These are phyloP conservation scores for Verticillium klebahnii DNA, from an alignment of 2,329 filamentous ascomycete genomes.

Conservation along the genomic window DNA sequence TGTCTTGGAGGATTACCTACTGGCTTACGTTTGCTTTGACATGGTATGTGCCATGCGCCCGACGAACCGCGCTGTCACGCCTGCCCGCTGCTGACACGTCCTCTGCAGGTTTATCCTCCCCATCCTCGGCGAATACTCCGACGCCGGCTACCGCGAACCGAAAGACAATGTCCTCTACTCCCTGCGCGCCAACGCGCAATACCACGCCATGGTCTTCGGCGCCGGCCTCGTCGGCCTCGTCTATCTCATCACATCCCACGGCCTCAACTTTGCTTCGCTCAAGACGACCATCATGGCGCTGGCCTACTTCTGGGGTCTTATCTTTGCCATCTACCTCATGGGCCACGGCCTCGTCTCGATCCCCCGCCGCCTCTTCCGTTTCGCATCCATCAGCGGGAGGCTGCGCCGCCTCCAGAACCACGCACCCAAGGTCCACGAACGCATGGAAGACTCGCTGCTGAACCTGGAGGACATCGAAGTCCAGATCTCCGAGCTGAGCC, in stretches of 20 bases:
- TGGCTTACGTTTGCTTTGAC: constrained; percentile 95
- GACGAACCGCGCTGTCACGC: neutral
- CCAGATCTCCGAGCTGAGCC: constrained; percentile 73
- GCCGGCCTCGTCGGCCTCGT: constrained; percentile 67
- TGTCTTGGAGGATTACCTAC: constrained; percentile 92
- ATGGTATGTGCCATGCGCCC: constrained; percentile 61
- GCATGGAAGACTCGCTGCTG: constrained; percentile 77
- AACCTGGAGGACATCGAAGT: constrained; percentile 76
- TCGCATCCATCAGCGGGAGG: constrained; percentile 70
- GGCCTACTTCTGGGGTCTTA: constrained; percentile 88
- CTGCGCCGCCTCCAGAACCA: constrained; percentile 71
- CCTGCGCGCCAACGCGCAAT: constrained; percentile 79
- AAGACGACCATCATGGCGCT: constrained; percentile 89
- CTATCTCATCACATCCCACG: constrained; percentile 78
- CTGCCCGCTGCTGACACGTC: constrained; percentile 4
- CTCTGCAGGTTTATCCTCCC: constrained; percentile 75
- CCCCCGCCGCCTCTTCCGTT: constrained; percentile 73
- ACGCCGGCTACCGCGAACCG: constrained; percentile 87
- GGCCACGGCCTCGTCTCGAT: constrained; percentile 93
- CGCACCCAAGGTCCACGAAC: constrained; percentile 80
- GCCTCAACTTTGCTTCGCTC: constrained; percentile 65
- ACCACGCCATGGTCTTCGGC: constrained; percentile 75
- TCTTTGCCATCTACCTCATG: constrained; percentile 95
- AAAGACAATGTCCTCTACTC: constrained; percentile 79
- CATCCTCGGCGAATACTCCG: constrained; percentile 88